phyloP scores from a whole-genome alignment of 106 monocot species.

The Dioscorea dumetorum region DNA sequence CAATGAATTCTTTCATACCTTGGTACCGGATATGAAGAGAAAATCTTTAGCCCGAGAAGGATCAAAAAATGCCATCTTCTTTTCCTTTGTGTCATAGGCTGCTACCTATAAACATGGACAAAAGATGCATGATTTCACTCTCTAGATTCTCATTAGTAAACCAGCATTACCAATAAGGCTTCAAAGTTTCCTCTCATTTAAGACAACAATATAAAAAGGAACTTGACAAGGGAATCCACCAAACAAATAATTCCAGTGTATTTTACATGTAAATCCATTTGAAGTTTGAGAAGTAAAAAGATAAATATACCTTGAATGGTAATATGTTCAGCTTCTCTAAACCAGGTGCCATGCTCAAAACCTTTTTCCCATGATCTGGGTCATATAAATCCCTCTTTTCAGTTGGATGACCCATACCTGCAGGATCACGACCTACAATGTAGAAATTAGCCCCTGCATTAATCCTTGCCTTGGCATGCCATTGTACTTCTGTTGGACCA shows the following conservation, averaged over 20 bases:
- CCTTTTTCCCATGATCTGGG: conserved; percentile 97
- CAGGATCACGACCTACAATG: conserved; percentile 98
- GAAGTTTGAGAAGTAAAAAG: no score
- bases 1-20: conserved; percentile 33
- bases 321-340: conserved; percentile 91
- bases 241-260: no score
- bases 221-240: no score
- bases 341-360: conserved; percentile 94
- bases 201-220: no score
- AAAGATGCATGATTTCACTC: neutral
- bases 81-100: conserved; percentile 69
- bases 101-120: conserved; percentile 52
- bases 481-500: conserved; percentile 97
- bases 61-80: conserved; percentile 99
- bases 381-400: conserved; percentile 94
- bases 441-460: conserved; percentile 99
- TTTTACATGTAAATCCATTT: no score
- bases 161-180: no score
- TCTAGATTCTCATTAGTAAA: no score
- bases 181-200: no score
- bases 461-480: conserved; percentile 98
- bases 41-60: conserved; percentile 90
- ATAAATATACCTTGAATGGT: conserved; percentile 71
- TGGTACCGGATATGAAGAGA: conserved; percentile 97
- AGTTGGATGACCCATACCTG: conserved; percentile 91